phyloP scores from a whole-genome alignment of 352 stramenopile species.

The Thraustochytrium striatum region DNA sequence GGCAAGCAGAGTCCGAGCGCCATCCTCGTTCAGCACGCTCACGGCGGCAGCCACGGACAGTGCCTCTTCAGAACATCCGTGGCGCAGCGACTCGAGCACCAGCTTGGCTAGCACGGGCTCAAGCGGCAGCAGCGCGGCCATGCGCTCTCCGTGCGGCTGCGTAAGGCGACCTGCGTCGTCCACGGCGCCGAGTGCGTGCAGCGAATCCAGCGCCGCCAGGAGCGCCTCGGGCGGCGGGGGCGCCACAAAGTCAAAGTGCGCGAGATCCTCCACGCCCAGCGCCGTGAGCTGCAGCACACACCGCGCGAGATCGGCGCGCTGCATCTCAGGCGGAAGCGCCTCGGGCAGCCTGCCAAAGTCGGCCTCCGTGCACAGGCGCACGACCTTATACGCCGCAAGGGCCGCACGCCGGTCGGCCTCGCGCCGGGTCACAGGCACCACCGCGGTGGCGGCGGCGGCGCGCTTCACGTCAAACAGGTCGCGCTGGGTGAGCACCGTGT shows the following conservation, averaged over 20 bases:
- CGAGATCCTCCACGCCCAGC: constrained; percentile 67
- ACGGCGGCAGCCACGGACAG: constrained; percentile 98
- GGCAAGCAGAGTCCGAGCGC: background rate
- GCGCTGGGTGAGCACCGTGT: too few relatives aligned
- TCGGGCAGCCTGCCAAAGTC: background rate
- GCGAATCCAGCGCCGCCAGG: constrained; percentile 89
- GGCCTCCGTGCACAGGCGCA: background rate
- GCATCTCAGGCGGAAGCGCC: background rate
- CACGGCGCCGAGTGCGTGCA: constrained; percentile 92
- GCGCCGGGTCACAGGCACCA: background rate
- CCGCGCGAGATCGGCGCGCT: background rate
- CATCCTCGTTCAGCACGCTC: constrained; percentile 58
- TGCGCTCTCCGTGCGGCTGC: constrained; percentile 85
- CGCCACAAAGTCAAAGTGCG: constrained; percentile 99
- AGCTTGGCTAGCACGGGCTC: constrained; percentile 98
- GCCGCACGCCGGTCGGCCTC: background rate
- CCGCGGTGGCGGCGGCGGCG: background rate
- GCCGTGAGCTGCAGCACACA: background rate
- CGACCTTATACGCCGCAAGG: background rate
- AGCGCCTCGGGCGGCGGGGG: constrained; percentile 93
- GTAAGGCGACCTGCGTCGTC: constrained; percentile 90
- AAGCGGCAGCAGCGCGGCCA: constrained; percentile 95
- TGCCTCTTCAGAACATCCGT: constrained; percentile 87
- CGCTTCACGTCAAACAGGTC: too few relatives aligned
- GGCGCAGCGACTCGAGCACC: constrained; percentile 90